Conservation (phyloP, 768 basidiomycete species). For the Auricularia sp. region DNA sequence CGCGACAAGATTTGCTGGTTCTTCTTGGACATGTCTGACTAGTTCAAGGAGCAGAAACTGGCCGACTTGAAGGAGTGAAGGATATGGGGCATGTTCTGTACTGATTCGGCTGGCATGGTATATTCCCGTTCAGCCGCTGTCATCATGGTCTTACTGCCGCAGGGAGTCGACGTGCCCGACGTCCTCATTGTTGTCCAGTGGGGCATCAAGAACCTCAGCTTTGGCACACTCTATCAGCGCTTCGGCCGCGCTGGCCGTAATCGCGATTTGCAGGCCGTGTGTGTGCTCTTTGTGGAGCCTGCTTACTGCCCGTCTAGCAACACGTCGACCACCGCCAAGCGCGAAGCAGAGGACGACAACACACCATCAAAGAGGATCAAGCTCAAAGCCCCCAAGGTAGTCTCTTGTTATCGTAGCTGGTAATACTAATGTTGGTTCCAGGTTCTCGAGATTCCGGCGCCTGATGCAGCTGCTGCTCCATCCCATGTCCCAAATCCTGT, state of each 20-base stretch:
- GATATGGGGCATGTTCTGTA: slow-evolving; percentile 14
- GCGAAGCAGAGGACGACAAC: no score
- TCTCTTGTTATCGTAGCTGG: no score
- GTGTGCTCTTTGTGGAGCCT: slow-evolving; percentile 13
- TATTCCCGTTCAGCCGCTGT: slow-evolving; percentile 2
- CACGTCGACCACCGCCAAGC: background rate
- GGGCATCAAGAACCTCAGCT: slow-evolving; percentile 13
- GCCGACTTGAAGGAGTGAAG: slow-evolving; percentile 11
- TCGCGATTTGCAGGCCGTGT: slow-evolving; percentile 6
- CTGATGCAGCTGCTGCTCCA: no score
- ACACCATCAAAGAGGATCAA: no score
- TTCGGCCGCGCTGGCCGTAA: slow-evolving; percentile 22
- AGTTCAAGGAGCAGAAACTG: slow-evolving; percentile 7
- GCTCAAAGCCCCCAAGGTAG: no score
- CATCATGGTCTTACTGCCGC: slow-evolving; percentile 1
- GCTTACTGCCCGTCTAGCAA: slow-evolving; percentile 9
- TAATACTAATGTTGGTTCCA: no score
- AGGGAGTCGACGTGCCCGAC: slow-evolving; percentile 30
- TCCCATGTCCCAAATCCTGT: no score
- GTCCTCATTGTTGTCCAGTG: slow-evolving; percentile 29
- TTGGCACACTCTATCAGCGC: slow-evolving; percentile 25
- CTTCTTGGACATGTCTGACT: slow-evolving; percentile 19
- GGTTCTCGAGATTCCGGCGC: no score
- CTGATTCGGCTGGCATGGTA: slow-evolving; percentile 25
- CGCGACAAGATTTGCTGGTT: slow-evolving; percentile 17